phyloP scores from a whole-genome alignment of 1,284 basidiomycete species.

The Anthracocystis panici-leucophaei region DNA sequence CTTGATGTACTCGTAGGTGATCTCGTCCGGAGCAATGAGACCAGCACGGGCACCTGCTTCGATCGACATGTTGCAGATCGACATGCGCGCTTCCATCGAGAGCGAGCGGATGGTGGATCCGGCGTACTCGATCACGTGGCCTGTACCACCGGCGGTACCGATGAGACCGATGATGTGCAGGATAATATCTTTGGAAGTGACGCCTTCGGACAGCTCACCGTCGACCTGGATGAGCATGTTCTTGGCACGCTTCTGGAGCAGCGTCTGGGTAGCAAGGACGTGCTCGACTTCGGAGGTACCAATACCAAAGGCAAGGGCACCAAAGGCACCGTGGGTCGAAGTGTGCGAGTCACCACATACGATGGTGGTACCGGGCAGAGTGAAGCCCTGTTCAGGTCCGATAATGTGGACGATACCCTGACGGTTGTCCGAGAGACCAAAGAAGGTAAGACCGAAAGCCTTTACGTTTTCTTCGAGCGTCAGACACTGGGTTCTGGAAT shows the following conservation, averaged over 20 bases:
- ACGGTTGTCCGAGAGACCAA: conserved; percentile 65
- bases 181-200: conserved; percentile 68
- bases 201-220: conserved; percentile 63
- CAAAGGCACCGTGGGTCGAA: conserved; percentile 68
- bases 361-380: conserved; percentile 66
- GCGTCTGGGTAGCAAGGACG: conserved; percentile 68
- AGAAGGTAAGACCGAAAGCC: conserved; percentile 69
- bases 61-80: conserved; percentile 70
- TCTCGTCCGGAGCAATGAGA: conserved; percentile 67
- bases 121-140: conserved; percentile 66
- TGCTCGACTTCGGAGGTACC: conserved; percentile 69
- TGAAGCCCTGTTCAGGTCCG: conserved; percentile 68
- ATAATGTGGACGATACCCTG: conserved; percentile 69
- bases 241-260: conserved; percentile 67
- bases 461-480: conserved; percentile 68
- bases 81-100: conserved; percentile 68
- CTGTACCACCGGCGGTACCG: conserved; percentile 68
- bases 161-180: conserved; percentile 68
- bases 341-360: conserved; percentile 69
- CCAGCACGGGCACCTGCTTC: conserved; percentile 69
- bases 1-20: conserved; percentile 67
- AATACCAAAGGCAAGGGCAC: conserved; percentile 68
- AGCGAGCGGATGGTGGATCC: conserved; percentile 64
- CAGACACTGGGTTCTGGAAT: conserved; percentile 66
- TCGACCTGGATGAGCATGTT: conserved; percentile 69